Evolutionary conservation across 345 rosid species (phyloP), one percentile per base, ranked within the genome.

Genomic region (Euphorbia lathyris): DNA sequence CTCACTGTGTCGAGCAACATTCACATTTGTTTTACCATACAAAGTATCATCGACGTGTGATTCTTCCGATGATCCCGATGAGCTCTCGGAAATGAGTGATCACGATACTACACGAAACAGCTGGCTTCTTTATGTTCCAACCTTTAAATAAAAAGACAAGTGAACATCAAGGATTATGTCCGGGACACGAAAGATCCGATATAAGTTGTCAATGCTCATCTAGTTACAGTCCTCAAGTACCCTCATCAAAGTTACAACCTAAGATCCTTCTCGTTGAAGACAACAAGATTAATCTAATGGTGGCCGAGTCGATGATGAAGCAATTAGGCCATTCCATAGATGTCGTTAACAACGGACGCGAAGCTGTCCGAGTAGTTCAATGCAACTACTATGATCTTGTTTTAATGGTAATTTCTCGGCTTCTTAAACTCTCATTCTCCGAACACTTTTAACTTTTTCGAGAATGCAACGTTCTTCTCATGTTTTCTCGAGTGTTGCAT

Each of bases 241-340:
- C 66, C 34, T 50, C 75, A 63, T 23, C 83, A 36, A 74, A 67
- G 20, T n/a, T 78, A 52, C 82, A 72, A 78, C 97, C 98, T 29
- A 90, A 83, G 85, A 91, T 94, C 66, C 90, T 93, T 56, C 94
- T 93, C n/a, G 98, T 89, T 52, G 98, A 93, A 84, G 98, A 93
- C 76, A 91, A 91, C 79, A 91, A 86, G 79, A 88, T 91, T 71
- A 94, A 94, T 77, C 86, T 91, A 68, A 88, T 87, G 89, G 98
- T 91, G 72, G 79, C 96, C 3, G 79, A 67, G 53, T 82, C 95
- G 10, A 94, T 94, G 98, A 91, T 91, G 95, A 89, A 88, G 74
- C 95, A 85, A 73, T 67, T 94, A 62, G 97, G 97, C 48, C 87
- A 94, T 73, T 52, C 76, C 32, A 82, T 94, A 58, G 96, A 86